Evolutionary conservation across 1,284 basidiomycete species (phyloP), one percentile per base, ranked within the genome.

Genomic region (Microbotryum lychnidis-dioicae): DNA sequence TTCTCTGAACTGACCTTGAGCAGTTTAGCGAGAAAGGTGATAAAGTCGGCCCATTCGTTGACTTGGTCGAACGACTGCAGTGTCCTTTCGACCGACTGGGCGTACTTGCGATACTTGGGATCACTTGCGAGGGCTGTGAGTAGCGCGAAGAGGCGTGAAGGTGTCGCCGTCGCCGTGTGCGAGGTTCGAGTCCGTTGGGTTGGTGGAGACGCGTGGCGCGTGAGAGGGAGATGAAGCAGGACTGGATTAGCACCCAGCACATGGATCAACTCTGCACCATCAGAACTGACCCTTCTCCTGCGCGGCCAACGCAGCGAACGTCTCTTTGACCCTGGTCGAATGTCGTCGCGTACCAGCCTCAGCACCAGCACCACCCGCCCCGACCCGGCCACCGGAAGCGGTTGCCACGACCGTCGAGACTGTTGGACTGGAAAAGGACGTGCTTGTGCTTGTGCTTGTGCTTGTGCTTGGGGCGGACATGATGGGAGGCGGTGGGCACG

Each of bases 21-120:
- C 61, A 99, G 77, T 65, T 93, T 87, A 70, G 92, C 93, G 72
- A 99, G 78, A 77, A 98, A 98, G 50, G 94, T 88, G 74, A 97
- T 97, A 75, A 94, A 98, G 79, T 99, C 96, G 62, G 96, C 94
- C 96, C 96, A 99, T 79, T 99, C 96, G 65, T 94, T 90, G 64
- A 97, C 91, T 73, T 84, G 90, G 74, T 97, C 93, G 72, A 99
- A 98, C 1, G 89, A 87, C 67, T 86, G 87, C 31, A 99, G 80
- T 67, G 89, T 90, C 75, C 87, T 87, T 74, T 98, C 96, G 57
- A 99, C 87, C 70, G 90, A 85, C 57, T 86, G 83, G 0, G 86
- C 81, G 76, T 93, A 97, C 77, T 97, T 97, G 80, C 90, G 91
- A 79, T 87, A 98, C 75, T 93, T 93, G n/a, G 89, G 85, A 76